Evolutionary conservation across 2,329 filamentous ascomycete species (phyloP).

Genomic region (Colletotrichum sidae): DNA sequence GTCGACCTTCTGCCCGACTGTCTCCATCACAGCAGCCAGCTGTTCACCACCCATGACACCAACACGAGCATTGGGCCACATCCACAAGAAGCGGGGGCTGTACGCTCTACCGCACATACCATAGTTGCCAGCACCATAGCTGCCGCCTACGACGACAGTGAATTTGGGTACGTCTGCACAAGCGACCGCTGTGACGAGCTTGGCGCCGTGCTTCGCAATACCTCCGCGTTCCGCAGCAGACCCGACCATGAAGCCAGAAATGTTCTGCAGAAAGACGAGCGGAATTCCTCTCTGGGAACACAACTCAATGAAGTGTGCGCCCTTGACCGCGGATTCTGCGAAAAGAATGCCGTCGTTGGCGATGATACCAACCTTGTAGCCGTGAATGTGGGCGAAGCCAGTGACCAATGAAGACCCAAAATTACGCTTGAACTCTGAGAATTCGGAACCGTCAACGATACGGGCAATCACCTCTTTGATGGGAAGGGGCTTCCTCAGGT

Average conservation of each 20-base stretch:
- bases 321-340: conserved; percentile 88
- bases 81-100: conserved; percentile 90
- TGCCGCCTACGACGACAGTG: conserved; percentile 94
- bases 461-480: conserved; percentile 93
- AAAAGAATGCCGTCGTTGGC: conserved; percentile 98
- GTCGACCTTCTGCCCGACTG: conserved; percentile 86
- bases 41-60: conserved; percentile 97
- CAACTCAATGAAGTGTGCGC: conserved; percentile 96
- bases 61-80: conserved; percentile 97
- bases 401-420: conserved; percentile 93
- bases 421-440: conserved; percentile 93
- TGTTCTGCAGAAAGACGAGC: conserved; percentile 94
- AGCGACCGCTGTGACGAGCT: conserved; percentile 94
- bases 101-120: conserved; percentile 98
- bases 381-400: conserved; percentile 90
- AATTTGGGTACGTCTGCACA: conserved; percentile 97
- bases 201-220: conserved; percentile 97
- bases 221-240: conserved; percentile 91
- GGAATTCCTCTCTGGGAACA: conserved; percentile 92
- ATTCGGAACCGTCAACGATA: conserved; percentile 89
- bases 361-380: conserved; percentile 90
- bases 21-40: conserved; percentile 91
- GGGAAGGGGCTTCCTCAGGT: conserved; percentile 85
- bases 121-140: conserved; percentile 95
- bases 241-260: conserved; percentile 98